A percentile compares a stretch with the other conserved stretches of the same genome.
These are phyloP conservation scores for Geotrichum restrictum DNA, from an alignment of 1,139 yeast genomes.

Conservation along the genomic window DNA sequence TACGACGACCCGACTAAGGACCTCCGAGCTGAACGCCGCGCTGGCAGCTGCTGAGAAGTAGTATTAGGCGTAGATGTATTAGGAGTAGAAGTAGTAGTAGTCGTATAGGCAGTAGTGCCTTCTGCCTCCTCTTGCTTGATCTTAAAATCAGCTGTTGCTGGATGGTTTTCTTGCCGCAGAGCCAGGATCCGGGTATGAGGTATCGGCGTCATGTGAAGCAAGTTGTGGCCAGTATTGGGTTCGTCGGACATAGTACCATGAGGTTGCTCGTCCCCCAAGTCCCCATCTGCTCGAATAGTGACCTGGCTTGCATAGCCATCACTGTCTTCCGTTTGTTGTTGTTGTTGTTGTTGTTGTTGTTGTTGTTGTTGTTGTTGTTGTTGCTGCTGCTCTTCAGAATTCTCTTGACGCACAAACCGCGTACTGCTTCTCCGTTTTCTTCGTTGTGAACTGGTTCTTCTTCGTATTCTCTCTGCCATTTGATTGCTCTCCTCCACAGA, in stretches of 20 bases:
- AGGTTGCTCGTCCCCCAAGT: not conserved
- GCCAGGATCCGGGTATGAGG: conserved; percentile 1
- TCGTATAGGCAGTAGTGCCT: too few species aligned
- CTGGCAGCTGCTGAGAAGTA: not conserved
- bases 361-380: too few species aligned
- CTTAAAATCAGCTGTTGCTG: too few species aligned
- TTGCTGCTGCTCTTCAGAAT: not conserved
- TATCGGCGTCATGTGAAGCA: conserved; percentile 13
- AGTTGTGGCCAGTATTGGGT: not conserved
- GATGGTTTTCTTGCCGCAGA: not conserved
- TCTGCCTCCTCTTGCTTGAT: conserved; percentile 3
- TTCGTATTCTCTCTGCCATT: not conserved
- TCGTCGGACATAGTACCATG: not conserved
- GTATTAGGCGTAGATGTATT: too few species aligned
- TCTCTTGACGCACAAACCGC: conserved; percentile 2
- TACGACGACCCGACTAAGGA: conserved; percentile 9
- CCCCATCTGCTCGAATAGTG: conserved; percentile 4
- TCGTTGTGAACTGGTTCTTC: not conserved
- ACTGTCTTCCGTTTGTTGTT: not conserved
- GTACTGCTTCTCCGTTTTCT: conserved; percentile 8
- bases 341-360: too few species aligned
- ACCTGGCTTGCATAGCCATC: not conserved
- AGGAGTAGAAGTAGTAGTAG: too few species aligned
- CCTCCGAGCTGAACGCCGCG: conserved; percentile 11
- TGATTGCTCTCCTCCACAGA: not conserved